Conservation (phyloP, 2,329 filamentous ascomycete species). For the Nemania sp. region DNA sequence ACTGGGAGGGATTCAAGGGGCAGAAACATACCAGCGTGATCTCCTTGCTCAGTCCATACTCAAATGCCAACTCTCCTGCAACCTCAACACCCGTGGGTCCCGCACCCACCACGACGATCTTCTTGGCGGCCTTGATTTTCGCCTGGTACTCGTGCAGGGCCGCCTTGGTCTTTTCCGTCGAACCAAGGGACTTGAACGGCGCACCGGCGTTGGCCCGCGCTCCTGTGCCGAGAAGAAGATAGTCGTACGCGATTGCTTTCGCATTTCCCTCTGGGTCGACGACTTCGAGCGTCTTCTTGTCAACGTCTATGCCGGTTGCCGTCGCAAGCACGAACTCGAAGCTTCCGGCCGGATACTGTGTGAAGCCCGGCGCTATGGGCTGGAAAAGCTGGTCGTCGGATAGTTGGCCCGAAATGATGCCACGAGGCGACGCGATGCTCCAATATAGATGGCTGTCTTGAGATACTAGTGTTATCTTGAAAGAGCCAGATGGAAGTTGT, state of each 20-base stretch:
- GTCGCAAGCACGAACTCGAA: conserved; percentile 54
- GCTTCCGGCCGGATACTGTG: conserved; percentile 47
- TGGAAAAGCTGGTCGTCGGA: conserved; percentile 48
- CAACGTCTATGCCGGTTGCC: conserved; percentile 45
- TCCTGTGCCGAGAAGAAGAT: conserved; percentile 61
- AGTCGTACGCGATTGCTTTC: conserved; percentile 51
- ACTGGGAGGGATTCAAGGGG: not conserved
- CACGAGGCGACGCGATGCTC: conserved; percentile 54
- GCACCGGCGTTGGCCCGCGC: conserved; percentile 47
- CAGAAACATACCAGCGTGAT: conserved; percentile 49
- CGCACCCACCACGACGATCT: conserved; percentile 57
- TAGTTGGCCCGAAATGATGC: conserved; percentile 52
- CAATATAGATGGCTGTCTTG: conserved; percentile 46
- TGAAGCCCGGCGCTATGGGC: conserved; percentile 50
- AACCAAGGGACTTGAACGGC: conserved; percentile 52
- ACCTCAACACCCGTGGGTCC: conserved; percentile 57
- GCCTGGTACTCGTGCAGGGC: conserved; percentile 44
- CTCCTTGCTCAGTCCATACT: conserved; percentile 51
- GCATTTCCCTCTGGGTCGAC: not conserved
- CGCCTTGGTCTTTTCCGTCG: conserved; percentile 46
- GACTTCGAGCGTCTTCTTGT: conserved; percentile 36
- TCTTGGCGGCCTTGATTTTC: conserved; percentile 48
- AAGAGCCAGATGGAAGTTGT: not conserved
- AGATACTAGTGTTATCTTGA: not conserved
- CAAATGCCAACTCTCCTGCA: conserved; percentile 55